Evolutionary conservation across 768 basidiomycete species (phyloP).

Genomic region (Xerocomus spinulosus): DNA sequence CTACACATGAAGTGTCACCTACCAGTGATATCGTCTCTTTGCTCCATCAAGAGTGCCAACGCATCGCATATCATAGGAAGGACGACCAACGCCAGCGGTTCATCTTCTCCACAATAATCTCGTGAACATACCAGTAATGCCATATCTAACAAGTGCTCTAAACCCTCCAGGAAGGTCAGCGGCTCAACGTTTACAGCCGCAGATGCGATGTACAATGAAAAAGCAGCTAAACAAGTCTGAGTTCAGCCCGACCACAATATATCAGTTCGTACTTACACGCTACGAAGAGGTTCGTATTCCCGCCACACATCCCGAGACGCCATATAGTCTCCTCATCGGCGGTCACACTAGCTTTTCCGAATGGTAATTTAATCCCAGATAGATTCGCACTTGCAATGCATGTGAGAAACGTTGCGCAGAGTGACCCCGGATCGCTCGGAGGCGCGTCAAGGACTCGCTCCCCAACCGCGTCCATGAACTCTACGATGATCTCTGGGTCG

Average conservation of each 20-base stretch:
- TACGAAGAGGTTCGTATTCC: constrained; percentile 32
- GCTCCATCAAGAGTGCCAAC: constrained; percentile 36
- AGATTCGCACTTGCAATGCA: constrained; percentile 29
- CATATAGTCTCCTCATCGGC: constrained; percentile 36
- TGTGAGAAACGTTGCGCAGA: constrained; percentile 36
- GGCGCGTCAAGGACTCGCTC: constrained; percentile 13
- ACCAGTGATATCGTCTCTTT: constrained; percentile 25
- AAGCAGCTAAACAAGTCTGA: constrained; percentile 35
- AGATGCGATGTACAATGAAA: constrained; percentile 41
- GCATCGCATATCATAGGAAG: constrained; percentile 49
- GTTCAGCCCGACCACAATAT: background rate
- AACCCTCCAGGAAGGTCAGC: constrained; percentile 40
- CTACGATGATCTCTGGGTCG: constrained; percentile 1
- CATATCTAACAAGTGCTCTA: constrained; percentile 45
- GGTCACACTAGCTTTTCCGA: background rate
- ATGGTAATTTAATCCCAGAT: constrained; percentile 8
- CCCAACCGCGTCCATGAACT: constrained; percentile 14
- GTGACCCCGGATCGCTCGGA: constrained; percentile 4
- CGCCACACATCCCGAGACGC: constrained; percentile 29
- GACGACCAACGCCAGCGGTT: constrained; percentile 47
- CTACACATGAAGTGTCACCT: constrained; percentile 8
- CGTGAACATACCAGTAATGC: constrained; percentile 45
- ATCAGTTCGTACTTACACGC: constrained; percentile 36
- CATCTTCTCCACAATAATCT: constrained; percentile 43
- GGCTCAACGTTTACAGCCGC: constrained; percentile 27